Evolutionary conservation across 345 rosid genomes (phyloP), one percentile per base, ranked within the genome.

Genomic region (Salix koriyanagi): DNA sequence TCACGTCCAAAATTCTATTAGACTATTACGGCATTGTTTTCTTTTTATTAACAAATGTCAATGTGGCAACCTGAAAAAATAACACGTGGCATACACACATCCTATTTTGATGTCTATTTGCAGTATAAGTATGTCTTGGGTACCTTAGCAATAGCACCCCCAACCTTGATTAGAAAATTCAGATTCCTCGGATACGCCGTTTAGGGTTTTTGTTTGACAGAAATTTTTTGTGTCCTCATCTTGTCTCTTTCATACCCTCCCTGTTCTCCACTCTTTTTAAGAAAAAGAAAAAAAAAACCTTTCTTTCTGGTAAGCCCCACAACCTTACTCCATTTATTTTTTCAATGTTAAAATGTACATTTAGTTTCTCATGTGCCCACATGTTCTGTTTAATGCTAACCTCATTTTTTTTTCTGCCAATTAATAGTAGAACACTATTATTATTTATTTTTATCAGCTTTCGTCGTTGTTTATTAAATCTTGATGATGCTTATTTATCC

Each of bases 281-380:
- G 18, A 14, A 18, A 18, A 18, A 28, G 2, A 26, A 28, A 26
- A 30, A 36, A 67, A 13, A 6, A 41, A 4, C 44, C 44, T 10
- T 41, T 10, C 44, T 41, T 36, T 67, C 70, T 21, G 70, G 70
- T 67, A 37, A 67, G 48, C 50, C 70, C 70, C 70, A 37, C 70
- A 19, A 21, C 39, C 70, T 6, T 36, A n/a, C 65, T 21, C 65
- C 13, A n/a, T 37, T 21, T 21, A 32, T 2, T 7, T 36, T 34
- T 13, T 32, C 39, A 8, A 19, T 36, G 10, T 21, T 34, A 26
- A 36, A 36, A 67, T 21, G 5, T 67, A 37, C 9, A 34, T 19
- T 67, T 36, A 9, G 12, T 36, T 19, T 19, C 23, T 67, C 21
- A 46, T 46, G 50, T 46, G 15, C 50, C 50, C 50, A 30, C 14